Evolutionary conservation across 805 yeast species (phyloP).

Genomic region (Lipomyces starkeyi): DNA sequence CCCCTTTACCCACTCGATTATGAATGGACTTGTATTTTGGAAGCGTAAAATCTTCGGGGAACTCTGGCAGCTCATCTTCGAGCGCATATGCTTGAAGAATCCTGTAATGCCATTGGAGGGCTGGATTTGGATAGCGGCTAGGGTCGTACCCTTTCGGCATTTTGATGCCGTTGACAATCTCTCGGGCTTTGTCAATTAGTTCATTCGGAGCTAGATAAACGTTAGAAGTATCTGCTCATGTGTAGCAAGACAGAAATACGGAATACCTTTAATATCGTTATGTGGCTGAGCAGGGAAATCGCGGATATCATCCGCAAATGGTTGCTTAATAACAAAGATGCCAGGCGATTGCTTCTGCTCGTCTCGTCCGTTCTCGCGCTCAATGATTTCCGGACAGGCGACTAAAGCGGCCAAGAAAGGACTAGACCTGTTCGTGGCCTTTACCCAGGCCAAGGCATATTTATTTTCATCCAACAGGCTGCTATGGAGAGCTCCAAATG

Average conservation of each 20-base stretch:
- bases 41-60: conserved; percentile 34
- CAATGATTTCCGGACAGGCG: conserved; percentile 52
- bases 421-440: conserved; percentile 56
- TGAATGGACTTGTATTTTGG: conserved; percentile 40
- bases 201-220: conserved; percentile 37
- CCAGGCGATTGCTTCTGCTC: conserved; percentile 65
- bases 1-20: conserved; percentile 19
- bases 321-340: conserved; percentile 68
- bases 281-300: conserved; percentile 56
- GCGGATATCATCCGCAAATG: conserved; percentile 78
- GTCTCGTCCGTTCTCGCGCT: conserved; percentile 34
- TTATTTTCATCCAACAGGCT: conserved; percentile 58
- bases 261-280: conserved; percentile 18
- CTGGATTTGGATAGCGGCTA: conserved; percentile 65
- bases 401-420: conserved; percentile 66
- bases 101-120: conserved; percentile 68
- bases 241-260: background rate
- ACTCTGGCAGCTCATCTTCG: conserved; percentile 56
- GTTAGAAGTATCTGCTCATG: background rate
- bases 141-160: conserved; percentile 62
- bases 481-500: conserved; percentile 71
- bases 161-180: conserved; percentile 51
- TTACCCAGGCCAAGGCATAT: conserved; percentile 78
- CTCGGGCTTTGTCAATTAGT: conserved; percentile 42
- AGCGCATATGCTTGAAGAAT: conserved; percentile 68